These are phyloP conservation scores for Paracamarosporium sp. DNA, from an alignment of 2,329 filamentous ascomycete species.

Conservation along the genomic window DNA sequence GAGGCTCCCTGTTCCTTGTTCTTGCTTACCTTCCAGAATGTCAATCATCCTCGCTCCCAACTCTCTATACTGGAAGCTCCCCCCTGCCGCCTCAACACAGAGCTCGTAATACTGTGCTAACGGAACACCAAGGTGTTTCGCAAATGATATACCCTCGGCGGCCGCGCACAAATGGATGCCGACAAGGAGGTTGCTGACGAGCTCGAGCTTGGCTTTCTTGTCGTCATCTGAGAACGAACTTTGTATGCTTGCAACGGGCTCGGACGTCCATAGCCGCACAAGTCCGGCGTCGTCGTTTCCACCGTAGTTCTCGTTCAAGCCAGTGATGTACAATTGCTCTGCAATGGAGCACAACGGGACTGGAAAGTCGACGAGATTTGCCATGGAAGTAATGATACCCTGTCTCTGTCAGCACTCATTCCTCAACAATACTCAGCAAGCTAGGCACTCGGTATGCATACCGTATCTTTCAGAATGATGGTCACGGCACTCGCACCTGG, in stretches of 20 bases:
- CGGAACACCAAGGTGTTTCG: slow-evolving; percentile 45
- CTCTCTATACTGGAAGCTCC: slow-evolving; percentile 43
- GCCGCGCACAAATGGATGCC: slow-evolving; percentile 46
- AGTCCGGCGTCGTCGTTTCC: slow-evolving; percentile 62
- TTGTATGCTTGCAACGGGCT: slow-evolving; percentile 46
- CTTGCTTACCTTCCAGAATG: slow-evolving; percentile 36
- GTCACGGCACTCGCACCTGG: slow-evolving; percentile 52
- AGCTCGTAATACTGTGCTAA: slow-evolving; percentile 45
- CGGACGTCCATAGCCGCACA: slow-evolving; percentile 59
- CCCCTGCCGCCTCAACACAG: slow-evolving; percentile 45
- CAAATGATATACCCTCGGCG: slow-evolving; percentile 46
- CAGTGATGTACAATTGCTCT: slow-evolving; percentile 70
- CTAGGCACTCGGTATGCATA: slow-evolving; percentile 20
- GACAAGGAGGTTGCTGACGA: slow-evolving; percentile 41
- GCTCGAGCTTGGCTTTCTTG: slow-evolving; percentile 41
- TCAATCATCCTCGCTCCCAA: slow-evolving; percentile 40
- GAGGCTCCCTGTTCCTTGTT: slow-evolving; percentile 23
- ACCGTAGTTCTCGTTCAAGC: slow-evolving; percentile 64
- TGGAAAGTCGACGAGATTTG: slow-evolving; percentile 64
- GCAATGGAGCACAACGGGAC: slow-evolving; percentile 67
- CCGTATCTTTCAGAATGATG: slow-evolving; percentile 57
- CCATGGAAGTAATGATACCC: slow-evolving; percentile 72
- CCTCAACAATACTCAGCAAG: background rate
- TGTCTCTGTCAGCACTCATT: slow-evolving; percentile 25
- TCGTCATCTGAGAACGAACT: slow-evolving; percentile 28